phyloP scores from a whole-genome alignment of 2,329 filamentous ascomycete species.

The Colletotrichum higginsianum region DNA sequence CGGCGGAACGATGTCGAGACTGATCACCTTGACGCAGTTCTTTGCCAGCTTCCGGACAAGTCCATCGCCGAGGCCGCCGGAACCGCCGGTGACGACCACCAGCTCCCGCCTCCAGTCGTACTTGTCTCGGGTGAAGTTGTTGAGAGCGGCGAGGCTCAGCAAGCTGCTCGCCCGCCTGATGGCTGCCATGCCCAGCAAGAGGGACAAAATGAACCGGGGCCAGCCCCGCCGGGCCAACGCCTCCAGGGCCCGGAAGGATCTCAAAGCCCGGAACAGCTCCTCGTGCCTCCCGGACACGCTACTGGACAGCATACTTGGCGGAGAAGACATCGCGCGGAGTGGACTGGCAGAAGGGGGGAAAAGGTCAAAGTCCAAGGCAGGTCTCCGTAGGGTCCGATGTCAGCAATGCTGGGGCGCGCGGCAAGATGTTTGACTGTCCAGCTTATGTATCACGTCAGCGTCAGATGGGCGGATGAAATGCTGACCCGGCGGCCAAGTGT shows the following conservation, averaged over 20 bases:
- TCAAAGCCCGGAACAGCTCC: neutral
- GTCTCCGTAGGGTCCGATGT: too few species aligned
- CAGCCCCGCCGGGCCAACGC: conserved; percentile 8
- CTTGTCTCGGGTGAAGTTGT: conserved; percentile 30
- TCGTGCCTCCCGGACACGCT: conserved; percentile 1
- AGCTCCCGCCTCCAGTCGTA: conserved; percentile 46
- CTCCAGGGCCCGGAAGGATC: conserved; percentile 2
- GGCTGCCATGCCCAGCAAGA: conserved; percentile 13
- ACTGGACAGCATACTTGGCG: neutral
- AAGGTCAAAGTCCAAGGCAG: too few species aligned
- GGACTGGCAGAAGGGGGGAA: too few species aligned
- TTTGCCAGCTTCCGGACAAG: conserved; percentile 36
- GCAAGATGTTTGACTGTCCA: neutral
- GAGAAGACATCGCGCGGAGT: conserved; percentile 7
- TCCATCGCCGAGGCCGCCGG: conserved; percentile 28
- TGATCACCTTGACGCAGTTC: conserved; percentile 35
- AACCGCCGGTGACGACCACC: conserved; percentile 49
- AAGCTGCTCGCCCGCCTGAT: conserved; percentile 10
- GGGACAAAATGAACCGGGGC: conserved; percentile 4
- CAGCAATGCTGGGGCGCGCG: neutral
- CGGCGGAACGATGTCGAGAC: conserved; percentile 26
- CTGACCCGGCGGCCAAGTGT: neutral
- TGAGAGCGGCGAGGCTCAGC: conserved; percentile 15
- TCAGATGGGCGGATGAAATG: neutral
- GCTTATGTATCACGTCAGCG: neutral